Evolutionary conservation across 2,329 filamentous ascomycete genomes (phyloP).

Genomic region (Teratosphaeriaceae sp.): DNA sequence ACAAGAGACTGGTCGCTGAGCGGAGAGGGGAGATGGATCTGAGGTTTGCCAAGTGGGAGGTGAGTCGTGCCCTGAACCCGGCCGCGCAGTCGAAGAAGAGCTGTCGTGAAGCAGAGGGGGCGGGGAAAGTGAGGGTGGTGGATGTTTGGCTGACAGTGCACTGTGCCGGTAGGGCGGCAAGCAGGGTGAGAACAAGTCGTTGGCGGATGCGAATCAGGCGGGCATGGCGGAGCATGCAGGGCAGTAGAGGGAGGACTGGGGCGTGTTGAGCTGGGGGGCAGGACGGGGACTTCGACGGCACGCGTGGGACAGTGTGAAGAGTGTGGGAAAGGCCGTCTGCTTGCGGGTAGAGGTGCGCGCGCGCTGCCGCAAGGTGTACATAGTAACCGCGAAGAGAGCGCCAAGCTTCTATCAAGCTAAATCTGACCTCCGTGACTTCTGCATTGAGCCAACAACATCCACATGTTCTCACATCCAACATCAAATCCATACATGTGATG

Average conservation of each 20-base stretch:
- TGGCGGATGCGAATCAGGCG: slow-evolving; percentile 52
- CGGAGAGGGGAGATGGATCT: slow-evolving; percentile 84
- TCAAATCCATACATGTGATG: neutral
- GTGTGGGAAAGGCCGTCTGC: too few species aligned
- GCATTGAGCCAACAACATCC: slow-evolving; percentile 4
- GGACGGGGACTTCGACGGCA: neutral
- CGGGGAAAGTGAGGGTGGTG: too few species aligned
- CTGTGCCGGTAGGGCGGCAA: slow-evolving; percentile 92
- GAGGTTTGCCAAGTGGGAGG: slow-evolving; percentile 91
- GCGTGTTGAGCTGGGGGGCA: slow-evolving; percentile 2
- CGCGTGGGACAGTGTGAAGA: slow-evolving; percentile 7
- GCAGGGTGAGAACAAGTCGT: slow-evolving; percentile 75
- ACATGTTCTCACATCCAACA: neutral
- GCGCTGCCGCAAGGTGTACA: too few species aligned
- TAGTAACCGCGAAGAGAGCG: too few species aligned
- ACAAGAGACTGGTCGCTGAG: slow-evolving; percentile 80
- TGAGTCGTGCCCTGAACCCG: slow-evolving; percentile 46
- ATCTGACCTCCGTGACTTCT: slow-evolving; percentile 2
- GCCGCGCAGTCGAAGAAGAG: neutral
- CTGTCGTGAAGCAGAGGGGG: neutral
- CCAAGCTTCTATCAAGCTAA: too few species aligned
- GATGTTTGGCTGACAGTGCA: too few species aligned
- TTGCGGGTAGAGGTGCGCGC: too few species aligned
- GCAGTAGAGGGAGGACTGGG: slow-evolving; percentile 12
- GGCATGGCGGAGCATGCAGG: slow-evolving; percentile 37